Evolutionary conservation across 768 basidiomycete species (phyloP).

Genomic region (Hypholoma sublateritium): DNA sequence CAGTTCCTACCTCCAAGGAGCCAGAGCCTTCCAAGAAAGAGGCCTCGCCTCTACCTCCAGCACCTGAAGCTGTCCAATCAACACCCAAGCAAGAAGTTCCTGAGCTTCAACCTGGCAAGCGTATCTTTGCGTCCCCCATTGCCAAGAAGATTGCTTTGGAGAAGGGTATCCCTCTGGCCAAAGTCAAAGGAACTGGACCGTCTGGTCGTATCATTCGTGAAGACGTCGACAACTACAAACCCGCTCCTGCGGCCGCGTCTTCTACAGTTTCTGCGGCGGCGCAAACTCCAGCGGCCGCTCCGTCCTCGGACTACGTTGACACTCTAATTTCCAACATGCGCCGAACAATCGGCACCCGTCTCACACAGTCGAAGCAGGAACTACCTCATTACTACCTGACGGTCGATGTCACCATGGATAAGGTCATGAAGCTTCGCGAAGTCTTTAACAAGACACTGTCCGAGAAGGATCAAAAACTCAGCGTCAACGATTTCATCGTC

Average conservation of each 20-base stretch:
- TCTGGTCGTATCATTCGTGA: slow-evolving; percentile 91
- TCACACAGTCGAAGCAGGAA: slow-evolving; percentile 91
- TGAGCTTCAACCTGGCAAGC: slow-evolving; percentile 66
- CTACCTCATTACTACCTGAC: slow-evolving; percentile 98
- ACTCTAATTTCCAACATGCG: slow-evolving; percentile 94
- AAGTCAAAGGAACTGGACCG: slow-evolving; percentile 93
- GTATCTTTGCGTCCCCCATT: slow-evolving; percentile 92
- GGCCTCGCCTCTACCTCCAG: slow-evolving; percentile 20
- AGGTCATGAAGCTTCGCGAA: slow-evolving; percentile 88
- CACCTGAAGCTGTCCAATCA: not conserved
- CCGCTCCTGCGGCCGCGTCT: slow-evolving; percentile 42
- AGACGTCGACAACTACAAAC: slow-evolving; percentile 90
- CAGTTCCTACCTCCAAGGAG: slow-evolving; percentile 39
- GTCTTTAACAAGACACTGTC: slow-evolving; percentile 90
- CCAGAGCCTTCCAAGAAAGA: slow-evolving; percentile 26
- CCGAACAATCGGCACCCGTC: slow-evolving; percentile 85
- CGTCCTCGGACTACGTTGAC: slow-evolving; percentile 75
- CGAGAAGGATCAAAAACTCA: slow-evolving; percentile 94
- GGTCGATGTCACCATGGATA: slow-evolving; percentile 94
- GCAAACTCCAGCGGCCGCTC: slow-evolving; percentile 48
- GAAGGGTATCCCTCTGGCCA: slow-evolving; percentile 83
- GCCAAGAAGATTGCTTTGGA: slow-evolving; percentile 98
- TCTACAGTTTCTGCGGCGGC: slow-evolving; percentile 44
- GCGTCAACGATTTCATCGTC: slow-evolving; percentile 97
- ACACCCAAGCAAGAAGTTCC: slow-evolving; percentile 38